Conservation (phyloP, 2,329 filamentous ascomycete genomes). For the Xylariomycetidae sp. region DNA sequence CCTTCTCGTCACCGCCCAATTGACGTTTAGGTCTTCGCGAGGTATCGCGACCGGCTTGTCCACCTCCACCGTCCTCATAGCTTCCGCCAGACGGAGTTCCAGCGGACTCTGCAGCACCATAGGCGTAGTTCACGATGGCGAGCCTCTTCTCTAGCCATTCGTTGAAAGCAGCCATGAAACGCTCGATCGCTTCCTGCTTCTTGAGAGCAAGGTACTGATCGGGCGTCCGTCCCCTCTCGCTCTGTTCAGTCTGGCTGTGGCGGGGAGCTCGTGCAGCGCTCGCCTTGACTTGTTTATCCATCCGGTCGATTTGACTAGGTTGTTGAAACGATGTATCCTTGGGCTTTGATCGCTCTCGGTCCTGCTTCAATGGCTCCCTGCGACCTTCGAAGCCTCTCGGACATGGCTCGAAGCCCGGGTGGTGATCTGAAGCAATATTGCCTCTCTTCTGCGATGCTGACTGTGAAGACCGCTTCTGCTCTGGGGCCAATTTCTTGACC, state of each 20-base stretch:
- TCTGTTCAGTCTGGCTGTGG: slow-evolving; percentile 15
- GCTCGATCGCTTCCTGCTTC: slow-evolving; percentile 18
- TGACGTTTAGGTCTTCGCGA: slow-evolving; percentile 22
- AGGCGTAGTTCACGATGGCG: slow-evolving; percentile 22
- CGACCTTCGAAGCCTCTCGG: slow-evolving; percentile 12
- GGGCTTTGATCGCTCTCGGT: too few relatives aligned
- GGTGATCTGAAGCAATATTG: not conserved
- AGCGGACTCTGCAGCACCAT: slow-evolving; percentile 21
- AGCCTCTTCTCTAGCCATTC: slow-evolving; percentile 25
- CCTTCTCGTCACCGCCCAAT: slow-evolving; percentile 22
- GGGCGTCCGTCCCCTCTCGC: slow-evolving; percentile 16
- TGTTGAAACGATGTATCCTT: slow-evolving; percentile 12
- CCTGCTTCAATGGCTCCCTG: too few relatives aligned
- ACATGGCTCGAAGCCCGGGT: slow-evolving; percentile 12
- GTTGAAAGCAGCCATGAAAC: slow-evolving; percentile 24
- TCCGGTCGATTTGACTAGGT: slow-evolving; percentile 16
- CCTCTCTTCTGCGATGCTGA: slow-evolving; percentile 6
- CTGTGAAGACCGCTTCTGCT: slow-evolving; percentile 9
- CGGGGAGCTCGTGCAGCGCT: slow-evolving; percentile 19
- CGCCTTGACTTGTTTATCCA: slow-evolving; percentile 21
- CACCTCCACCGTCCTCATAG: slow-evolving; percentile 2
- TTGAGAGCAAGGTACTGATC: slow-evolving; percentile 25
- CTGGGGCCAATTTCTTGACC: slow-evolving; percentile 19
- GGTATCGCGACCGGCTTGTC: not conserved
- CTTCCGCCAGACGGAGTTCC: slow-evolving; percentile 15